phyloP scores from a whole-genome alignment of 331 rosid species.

The Prunus yedoensis region DNA sequence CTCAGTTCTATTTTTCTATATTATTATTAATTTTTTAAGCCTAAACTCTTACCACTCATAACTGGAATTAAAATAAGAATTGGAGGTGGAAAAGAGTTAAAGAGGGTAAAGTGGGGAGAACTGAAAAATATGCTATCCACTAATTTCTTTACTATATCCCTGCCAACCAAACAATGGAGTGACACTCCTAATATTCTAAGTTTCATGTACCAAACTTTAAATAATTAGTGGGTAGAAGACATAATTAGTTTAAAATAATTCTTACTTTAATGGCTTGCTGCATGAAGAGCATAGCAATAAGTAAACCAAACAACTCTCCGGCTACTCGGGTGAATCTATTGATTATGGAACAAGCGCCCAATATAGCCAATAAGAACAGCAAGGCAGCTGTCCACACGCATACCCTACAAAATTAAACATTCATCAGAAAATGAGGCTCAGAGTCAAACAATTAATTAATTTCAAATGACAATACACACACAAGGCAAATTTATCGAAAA shows the following conservation, averaged over 20 bases:
- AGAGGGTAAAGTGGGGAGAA: background rate
- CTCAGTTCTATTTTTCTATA: background rate
- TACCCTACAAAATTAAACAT: constrained; percentile 57
- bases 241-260: background rate
- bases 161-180: background rate
- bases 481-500: background rate
- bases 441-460: background rate
- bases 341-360: constrained; percentile 98
- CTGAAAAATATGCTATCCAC: background rate
- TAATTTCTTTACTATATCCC: background rate
- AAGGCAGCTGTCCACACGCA: constrained; percentile 91
- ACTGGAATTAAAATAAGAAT: background rate
- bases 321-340: constrained; percentile 91
- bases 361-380: constrained; percentile 70
- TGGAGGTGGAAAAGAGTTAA: background rate
- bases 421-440: background rate
- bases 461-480: background rate
- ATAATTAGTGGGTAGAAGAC: background rate
- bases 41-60: background rate
- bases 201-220: background rate
- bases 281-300: constrained; percentile 98
- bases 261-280: constrained; percentile 91
- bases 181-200: background rate
- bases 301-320: constrained; percentile 91
- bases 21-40: background rate